Conservation (phyloP, 257 asterid genomes). For the Plantago elongata region DNA sequence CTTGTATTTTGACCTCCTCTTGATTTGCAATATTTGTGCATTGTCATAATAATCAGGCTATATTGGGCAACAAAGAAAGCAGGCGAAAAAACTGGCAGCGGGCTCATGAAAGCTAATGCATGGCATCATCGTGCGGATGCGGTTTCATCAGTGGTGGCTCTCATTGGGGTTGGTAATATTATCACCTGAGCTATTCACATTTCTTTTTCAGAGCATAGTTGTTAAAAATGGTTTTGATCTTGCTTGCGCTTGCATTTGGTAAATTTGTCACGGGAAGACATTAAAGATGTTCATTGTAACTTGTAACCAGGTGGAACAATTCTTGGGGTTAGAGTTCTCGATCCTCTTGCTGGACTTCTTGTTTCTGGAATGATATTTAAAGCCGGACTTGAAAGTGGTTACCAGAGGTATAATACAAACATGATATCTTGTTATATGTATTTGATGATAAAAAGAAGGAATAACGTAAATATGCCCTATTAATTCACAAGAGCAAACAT, state of each 20-base stretch:
- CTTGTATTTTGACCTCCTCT: constrained; percentile 1
- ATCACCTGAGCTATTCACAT: constrained; percentile 12
- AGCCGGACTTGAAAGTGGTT: constrained; percentile 90
- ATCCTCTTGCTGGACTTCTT: constrained; percentile 92
- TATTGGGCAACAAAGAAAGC: constrained; percentile 83
- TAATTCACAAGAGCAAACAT: too few relatives aligned
- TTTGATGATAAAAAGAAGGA: too few relatives aligned
- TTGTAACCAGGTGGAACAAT: constrained; percentile 72
- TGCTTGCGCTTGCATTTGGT: constrained; percentile 2
- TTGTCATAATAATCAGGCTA: constrained; percentile 37
- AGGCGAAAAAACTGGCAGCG: constrained; percentile 92
- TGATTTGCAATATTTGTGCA: constrained; percentile 3
- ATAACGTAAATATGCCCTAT: too few relatives aligned
- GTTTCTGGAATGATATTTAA: constrained; percentile 93
- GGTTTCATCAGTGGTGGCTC: constrained; percentile 88
- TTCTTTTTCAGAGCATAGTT: background rate
- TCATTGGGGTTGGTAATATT: constrained; percentile 98
- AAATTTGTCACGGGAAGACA: constrained; percentile 11
- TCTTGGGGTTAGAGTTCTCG: constrained; percentile 82
- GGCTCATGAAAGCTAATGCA: constrained; percentile 96
- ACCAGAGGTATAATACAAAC: constrained; percentile 55
- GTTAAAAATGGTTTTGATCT: background rate
- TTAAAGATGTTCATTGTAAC: constrained; percentile 17
- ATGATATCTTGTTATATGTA: background rate
- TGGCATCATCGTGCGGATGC: constrained; percentile 99